Conservation (phyloP, 768 basidiomycete genomes). For the Rickenella mellea region DNA sequence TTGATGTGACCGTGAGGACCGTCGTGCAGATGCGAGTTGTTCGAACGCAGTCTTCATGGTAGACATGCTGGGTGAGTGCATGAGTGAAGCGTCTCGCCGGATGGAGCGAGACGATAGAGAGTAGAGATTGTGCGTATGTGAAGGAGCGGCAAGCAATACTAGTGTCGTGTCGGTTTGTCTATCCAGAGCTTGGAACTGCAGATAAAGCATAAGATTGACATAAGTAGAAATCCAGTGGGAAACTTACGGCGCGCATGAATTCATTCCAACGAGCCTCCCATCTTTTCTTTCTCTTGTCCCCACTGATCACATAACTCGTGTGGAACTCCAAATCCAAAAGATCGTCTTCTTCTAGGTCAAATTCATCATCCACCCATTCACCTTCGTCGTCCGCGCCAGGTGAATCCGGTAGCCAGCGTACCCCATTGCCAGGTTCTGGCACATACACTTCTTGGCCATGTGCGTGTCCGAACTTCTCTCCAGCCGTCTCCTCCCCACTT, state of each 20-base stretch:
- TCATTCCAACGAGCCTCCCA: conserved; percentile 76
- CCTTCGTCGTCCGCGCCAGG: conserved; percentile 39
- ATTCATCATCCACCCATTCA: conserved; percentile 71
- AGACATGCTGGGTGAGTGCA: conserved; percentile 38
- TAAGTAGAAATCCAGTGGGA: neutral
- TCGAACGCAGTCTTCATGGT: conserved; percentile 50
- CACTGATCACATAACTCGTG: conserved; percentile 55
- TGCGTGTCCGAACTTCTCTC: conserved; percentile 24
- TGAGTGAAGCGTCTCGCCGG: conserved; percentile 41
- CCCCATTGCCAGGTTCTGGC: neutral
- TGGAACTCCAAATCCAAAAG: conserved; percentile 70
- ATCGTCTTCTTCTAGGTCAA: conserved; percentile 54
- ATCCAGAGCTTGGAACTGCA: conserved; percentile 69
- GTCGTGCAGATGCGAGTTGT: conserved; percentile 47
- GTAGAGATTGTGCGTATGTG: conserved; percentile 60
- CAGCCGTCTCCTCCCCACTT: conserved; percentile 73
- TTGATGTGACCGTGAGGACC: conserved; percentile 33
- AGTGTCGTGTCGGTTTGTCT: conserved; percentile 75
- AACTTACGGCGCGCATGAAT: conserved; percentile 57
- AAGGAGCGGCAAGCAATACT: conserved; percentile 64
- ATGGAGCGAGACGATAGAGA: conserved; percentile 59
- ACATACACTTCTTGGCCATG: neutral
- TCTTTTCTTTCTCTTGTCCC: conserved; percentile 56
- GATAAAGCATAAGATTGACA: conserved; percentile 6
- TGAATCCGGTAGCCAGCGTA: no score